Conservation (phyloP, 371 early-diverging fungal species). For the Mucor sp. region DNA sequence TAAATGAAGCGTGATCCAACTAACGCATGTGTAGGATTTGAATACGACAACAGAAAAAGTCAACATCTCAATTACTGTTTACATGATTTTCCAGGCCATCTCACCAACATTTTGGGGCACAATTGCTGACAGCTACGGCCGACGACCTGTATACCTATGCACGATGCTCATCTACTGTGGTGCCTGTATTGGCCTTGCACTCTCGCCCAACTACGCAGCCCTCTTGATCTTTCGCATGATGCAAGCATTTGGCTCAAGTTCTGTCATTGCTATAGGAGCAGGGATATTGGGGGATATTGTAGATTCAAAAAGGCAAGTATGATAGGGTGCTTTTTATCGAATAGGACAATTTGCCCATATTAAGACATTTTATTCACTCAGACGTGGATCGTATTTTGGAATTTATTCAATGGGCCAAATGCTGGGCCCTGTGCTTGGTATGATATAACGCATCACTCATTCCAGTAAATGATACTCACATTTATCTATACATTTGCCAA, state of each 20-base stretch:
- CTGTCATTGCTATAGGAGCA: slow-evolving; percentile 56
- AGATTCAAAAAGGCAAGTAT: slow-evolving; percentile 9
- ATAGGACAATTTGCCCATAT: neutral
- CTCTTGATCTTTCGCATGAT: slow-evolving; percentile 61
- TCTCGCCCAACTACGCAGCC: slow-evolving; percentile 47
- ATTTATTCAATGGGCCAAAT: slow-evolving; percentile 49
- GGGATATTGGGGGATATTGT: slow-evolving; percentile 22
- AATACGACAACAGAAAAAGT: slow-evolving; percentile 23
- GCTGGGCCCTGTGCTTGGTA: slow-evolving; percentile 30
- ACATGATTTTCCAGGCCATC: slow-evolving; percentile 39
- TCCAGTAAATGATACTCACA: no score
- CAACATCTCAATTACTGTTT: slow-evolving; percentile 31
- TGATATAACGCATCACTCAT: no score
- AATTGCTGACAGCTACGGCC: slow-evolving; percentile 60
- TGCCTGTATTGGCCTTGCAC: slow-evolving; percentile 63
- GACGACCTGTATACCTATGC: slow-evolving; percentile 58
- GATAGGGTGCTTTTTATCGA: neutral
- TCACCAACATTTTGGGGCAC: slow-evolving; percentile 64
- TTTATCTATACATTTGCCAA: no score
- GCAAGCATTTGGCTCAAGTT: slow-evolving; percentile 63
- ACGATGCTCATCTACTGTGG: slow-evolving; percentile 58
- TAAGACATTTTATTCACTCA: neutral
- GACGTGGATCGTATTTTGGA: slow-evolving; percentile 65
- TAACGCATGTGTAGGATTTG: slow-evolving; percentile 17
- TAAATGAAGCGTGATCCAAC: no score